Percentiles rank a stretch among this genome's conserved stretches.
Evolutionary conservation across 805 yeast genomes (phyloP).

Genomic region (Schizosaccharomyces octosporus): DNA sequence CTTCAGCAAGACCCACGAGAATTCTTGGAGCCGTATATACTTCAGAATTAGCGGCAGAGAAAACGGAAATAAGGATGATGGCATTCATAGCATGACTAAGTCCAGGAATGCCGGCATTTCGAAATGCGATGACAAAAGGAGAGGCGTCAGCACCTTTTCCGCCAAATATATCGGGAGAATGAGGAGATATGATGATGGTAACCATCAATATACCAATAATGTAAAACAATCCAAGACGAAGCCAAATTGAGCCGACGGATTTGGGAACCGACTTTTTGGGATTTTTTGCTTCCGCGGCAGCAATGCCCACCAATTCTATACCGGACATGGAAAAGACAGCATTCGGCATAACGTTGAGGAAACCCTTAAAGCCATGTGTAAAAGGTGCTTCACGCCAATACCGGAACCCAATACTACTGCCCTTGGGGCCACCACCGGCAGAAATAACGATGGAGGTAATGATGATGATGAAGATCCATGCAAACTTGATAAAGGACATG

Average conservation of each 20-base stretch:
- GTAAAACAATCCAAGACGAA: slow-evolving; percentile 56
- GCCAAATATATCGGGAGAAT: slow-evolving; percentile 20
- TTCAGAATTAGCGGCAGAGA: slow-evolving; percentile 66
- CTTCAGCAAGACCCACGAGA: slow-evolving; percentile 30
- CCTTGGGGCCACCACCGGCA: slow-evolving; percentile 51
- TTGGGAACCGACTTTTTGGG: slow-evolving; percentile 44
- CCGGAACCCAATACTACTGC: slow-evolving; percentile 50
- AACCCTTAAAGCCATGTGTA: slow-evolving; percentile 36
- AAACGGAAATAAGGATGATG: slow-evolving; percentile 46
- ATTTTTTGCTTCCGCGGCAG: slow-evolving; percentile 53
- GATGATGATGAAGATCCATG: slow-evolving; percentile 41
- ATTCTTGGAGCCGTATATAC: slow-evolving; percentile 41
- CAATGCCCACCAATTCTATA: slow-evolving; percentile 49
- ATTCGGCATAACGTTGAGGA: slow-evolving; percentile 34
- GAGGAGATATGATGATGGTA: slow-evolving; percentile 21
- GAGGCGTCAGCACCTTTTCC: slow-evolving; percentile 26
- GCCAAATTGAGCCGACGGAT: slow-evolving; percentile 59
- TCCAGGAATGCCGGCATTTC: slow-evolving; percentile 39
- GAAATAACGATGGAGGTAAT: slow-evolving; percentile 36
- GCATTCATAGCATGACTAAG: slow-evolving; percentile 63
- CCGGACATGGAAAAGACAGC: slow-evolving; percentile 51
- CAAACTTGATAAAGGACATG: slow-evolving; percentile 38
- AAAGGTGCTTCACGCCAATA: slow-evolving; percentile 22
- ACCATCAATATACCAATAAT: slow-evolving; percentile 29
- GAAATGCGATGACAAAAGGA: slow-evolving; percentile 51